phyloP scores from a whole-genome alignment of 1,284 basidiomycete species.

The Vanrija humicola region DNA sequence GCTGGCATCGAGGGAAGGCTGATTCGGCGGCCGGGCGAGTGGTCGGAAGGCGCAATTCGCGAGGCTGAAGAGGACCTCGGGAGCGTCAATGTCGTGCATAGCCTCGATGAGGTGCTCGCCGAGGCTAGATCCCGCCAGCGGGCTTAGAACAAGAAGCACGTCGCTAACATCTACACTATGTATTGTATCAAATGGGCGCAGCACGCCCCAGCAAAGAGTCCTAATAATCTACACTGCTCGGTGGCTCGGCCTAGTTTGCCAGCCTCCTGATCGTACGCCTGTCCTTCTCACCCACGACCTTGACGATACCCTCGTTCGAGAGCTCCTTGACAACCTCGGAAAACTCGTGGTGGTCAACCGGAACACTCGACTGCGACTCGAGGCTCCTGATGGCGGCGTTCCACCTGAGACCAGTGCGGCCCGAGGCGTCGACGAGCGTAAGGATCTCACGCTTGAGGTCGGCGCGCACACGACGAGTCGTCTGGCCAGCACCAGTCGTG shows the following conservation, averaged over 20 bases:
- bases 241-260: constrained; percentile 5
- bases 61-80: constrained; percentile 29
- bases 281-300: constrained; percentile 80
- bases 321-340: constrained; percentile 71
- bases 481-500: constrained; percentile 84
- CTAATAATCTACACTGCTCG: no score
- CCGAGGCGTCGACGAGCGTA: constrained; percentile 61
- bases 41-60: constrained; percentile 45
- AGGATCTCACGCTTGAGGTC: constrained; percentile 76
- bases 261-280: constrained; percentile 67
- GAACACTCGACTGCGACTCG: constrained; percentile 72
- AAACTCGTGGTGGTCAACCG: constrained; percentile 73
- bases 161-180: no score
- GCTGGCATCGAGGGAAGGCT: constrained; percentile 43
- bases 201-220: no score
- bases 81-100: constrained; percentile 26
- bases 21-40: constrained; percentile 40
- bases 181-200: no score
- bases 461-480: constrained; percentile 74
- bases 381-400: constrained; percentile 68
- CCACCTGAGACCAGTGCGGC: constrained; percentile 69
- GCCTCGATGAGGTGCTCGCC: constrained; percentile 30
- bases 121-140: constrained; percentile 22
- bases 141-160: not conserved
- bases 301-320: constrained; percentile 74